Conservation (phyloP, 192 early-diverging fungal species). For the Coemansia sp. region DNA sequence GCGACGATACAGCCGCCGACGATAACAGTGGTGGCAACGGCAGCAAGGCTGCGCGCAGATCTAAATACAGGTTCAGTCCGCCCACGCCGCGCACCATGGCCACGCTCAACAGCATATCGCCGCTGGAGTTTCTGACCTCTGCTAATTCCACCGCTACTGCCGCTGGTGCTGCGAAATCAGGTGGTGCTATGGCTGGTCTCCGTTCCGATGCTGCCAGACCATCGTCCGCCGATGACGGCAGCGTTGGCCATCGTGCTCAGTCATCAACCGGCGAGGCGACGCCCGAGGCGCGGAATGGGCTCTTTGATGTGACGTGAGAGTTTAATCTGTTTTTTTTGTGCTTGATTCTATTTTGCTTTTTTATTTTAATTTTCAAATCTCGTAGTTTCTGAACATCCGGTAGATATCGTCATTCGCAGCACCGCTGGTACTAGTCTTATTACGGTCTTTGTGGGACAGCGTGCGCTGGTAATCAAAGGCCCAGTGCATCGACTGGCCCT, state of each 20-base stretch:
- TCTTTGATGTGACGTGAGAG: conserved; percentile 11
- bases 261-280: background rate
- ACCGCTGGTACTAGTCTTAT: background rate
- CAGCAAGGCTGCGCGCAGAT: conserved; percentile 5
- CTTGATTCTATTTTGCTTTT: background rate
- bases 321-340: background rate
- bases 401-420: conserved; percentile 22
- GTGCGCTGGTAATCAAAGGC: conserved; percentile 17
- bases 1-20: background rate
- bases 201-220: background rate
- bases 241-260: background rate
- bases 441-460: background rate
- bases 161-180: background rate
- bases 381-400: conserved; percentile 32
- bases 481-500: conserved; percentile 39
- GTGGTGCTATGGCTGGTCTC: background rate
- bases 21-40: background rate
- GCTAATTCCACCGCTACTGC: background rate
- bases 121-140: conserved; percentile 47
- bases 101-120: conserved; percentile 54
- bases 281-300: conserved; percentile 9
- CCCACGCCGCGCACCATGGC: conserved; percentile 56
- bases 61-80: conserved; percentile 50
- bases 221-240: background rate
- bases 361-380: conserved; percentile 20